Percentiles rank a stretch among this genome's conserved stretches.
phyloP scores from a whole-genome alignment of 148 eudicot species.

The Rhododendron vialii region DNA sequence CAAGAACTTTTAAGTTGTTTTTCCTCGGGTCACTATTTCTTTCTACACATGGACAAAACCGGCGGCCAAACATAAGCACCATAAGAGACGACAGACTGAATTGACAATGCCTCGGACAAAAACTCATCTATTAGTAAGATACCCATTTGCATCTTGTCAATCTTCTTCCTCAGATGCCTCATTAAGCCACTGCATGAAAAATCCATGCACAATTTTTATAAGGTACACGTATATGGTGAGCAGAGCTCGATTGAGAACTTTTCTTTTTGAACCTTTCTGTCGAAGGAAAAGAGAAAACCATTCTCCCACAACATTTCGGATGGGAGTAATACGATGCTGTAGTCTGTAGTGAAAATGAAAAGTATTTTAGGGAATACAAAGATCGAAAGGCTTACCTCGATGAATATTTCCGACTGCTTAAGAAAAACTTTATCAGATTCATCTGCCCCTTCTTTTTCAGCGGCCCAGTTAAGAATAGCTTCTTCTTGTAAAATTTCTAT shows the following conservation, averaged over 20 bases:
- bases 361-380: neutral
- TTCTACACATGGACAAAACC: neutral
- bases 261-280: neutral
- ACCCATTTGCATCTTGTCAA: conserved; percentile 11
- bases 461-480: conserved; percentile 77
- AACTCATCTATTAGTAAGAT: neutral
- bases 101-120: neutral
- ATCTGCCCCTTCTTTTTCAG: conserved; percentile 85
- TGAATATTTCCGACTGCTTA: conserved; percentile 63
- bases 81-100: neutral
- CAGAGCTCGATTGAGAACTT: neutral
- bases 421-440: conserved; percentile 72
- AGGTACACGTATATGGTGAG: neutral
- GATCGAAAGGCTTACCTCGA: conserved; percentile 38
- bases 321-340: neutral
- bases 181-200: conserved; percentile 72
- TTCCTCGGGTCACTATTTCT: neutral
- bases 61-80: neutral
- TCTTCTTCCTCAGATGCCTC: conserved; percentile 85
- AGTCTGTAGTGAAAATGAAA: neutral
- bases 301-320: neutral
- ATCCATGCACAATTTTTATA: neutral
- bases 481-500: conserved; percentile 79
- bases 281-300: neutral
- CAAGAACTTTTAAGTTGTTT: neutral